Base-by-base conservation (phyloP, 352 stramenopile genomes). In the Globisporangium carolinianum region DNA sequence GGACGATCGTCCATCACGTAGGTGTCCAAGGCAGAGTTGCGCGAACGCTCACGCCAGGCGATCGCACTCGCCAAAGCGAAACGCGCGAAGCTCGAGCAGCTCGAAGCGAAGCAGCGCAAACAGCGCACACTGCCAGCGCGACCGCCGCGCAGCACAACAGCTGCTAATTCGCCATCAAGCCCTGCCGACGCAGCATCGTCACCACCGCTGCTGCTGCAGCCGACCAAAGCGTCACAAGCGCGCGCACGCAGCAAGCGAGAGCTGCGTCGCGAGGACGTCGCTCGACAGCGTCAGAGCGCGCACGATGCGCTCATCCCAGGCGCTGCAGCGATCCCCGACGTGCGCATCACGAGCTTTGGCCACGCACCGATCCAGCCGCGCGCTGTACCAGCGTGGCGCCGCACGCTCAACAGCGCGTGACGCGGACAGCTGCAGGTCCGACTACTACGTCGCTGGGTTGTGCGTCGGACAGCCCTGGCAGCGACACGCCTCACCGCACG, bases 401-500 rank as follows among this genome's bases (percentile, higher is more conserved):
- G 69, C 47, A 80, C 39, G 39, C 39, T 43, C 39, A 32, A 32
- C 24, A 1, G 24, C 24, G 24, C 24, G 24, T 32, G 24, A 32
- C 24, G 24, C 1, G 24, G 24, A 32, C 24, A 32, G 24, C 24
- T 32, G 24, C 24, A 32, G 24, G 1, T 32, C 24, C 39, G 39
- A 43, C 42, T 14, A 1, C 51, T 58, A 72, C 2, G 57, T 57
- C 5, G n/a, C 37, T 50, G 83, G 83, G 49, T 94, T 91, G 62
- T 94, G 83, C 58, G 83, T 61, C 18, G 83, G 82, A 64, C 84
- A 94, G 12, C 84, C 84, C 17, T 62, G 68, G 58, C 82, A 94
- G 51, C 88, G 87, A 58, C 84, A 94, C 39, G 66, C 71, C 60
- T 91, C 82, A 7, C 80, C 84, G 17, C 84, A 94, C 0, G 76